Evolutionary conservation across 495 filamentous ascomycete genomes (phyloP), one percentile per base, ranked within the genome.

Genomic region (Pyrenopolyporus hunteri): DNA sequence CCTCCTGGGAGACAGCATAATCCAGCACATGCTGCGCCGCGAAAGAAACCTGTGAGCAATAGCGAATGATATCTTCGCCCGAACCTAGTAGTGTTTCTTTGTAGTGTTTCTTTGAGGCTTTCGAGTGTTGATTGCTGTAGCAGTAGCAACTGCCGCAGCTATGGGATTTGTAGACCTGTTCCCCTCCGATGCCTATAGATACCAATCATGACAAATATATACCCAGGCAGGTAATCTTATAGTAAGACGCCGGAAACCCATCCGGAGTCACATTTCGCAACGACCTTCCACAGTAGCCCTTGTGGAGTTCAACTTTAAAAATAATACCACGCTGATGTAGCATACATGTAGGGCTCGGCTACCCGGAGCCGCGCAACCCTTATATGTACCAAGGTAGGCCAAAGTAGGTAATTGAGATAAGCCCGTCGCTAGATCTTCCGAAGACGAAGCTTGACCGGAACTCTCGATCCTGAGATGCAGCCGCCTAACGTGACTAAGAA

Each of bases 231-330:
- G 45, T 45, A 51, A 53, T 57, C 46, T 32, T 29, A 52, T 61
- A 66, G 57, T 61, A 66, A 66, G 59, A 60, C 57, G 26, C 35
- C 57, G 51, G 51, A 46, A 66, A 51, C 46, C 50, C 39, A 47
- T 35, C 63, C 52, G 46, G 52, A 66, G 63, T 66, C 57, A 61
- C 63, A 61, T 61, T n/a, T n/a, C 52, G 63, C 63, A 53, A 66
- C 63, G 52, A 60, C 57, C 57, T 57, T 32, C 39, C 52, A 36
- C 33, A 52, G 51, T 33, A 53, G 40, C 39, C 55, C 14, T 57
- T 16, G 46, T 57, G 52, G 56, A 61, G 63, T 47, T 48, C 25
- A 43, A 11, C 25, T 61, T 36, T 48, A 48, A 48, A 47, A 32
- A 35, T 31, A 60, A 56, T 56, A 29, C 63, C 43, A 66, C 47